Base-by-base conservation (phyloP, 2,329 filamentous ascomycete genomes). In the Incumbomyces delicatus region DNA sequence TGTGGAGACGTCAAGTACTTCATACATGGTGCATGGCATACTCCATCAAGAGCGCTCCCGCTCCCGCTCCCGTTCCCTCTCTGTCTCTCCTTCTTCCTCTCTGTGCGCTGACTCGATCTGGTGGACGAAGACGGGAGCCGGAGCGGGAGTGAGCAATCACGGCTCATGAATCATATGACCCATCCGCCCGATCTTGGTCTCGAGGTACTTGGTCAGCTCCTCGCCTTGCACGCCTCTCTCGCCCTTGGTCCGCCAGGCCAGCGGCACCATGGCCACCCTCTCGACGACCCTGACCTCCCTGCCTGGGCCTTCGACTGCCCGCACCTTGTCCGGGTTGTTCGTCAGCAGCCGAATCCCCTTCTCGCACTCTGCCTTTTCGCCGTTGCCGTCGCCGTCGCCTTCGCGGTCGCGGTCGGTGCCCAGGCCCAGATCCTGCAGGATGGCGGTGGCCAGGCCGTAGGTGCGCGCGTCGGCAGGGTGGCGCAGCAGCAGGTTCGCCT, bases 281-380 rank as follows among this genome's bases (percentile, higher is more conserved):
- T 96, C 90, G 55, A 77, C 85, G 2, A 98, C 92, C 7, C 84
- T 75, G 11, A 98, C 75, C 67, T 98, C 90, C 10, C 88, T 73
- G 54, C 86, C 86, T 0, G 89, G 89, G 0, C 92, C 92, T 64
- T 98, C 92, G 0, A 98, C 85, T 0, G 92, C 92, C 13, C 87
- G 75, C 35, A 98, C 86, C 71, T 98, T 98, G 58, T 98, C 92
- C 0, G 92, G 92, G 59, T 98, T 98, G 64, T 98, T 98, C 8
- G 92, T 98, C 57, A 98, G 69, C 42, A 98, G 69, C 31, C 86
- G 75, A 44, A 96, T 81, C 12, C 68, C 68, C 27, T 64, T 59
- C 31, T 50, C 18, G 61, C 57, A 22, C 89, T 45, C 41, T 3
- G 43, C 30, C 36, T 55, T 55, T 17, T 48, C 29, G 16, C 40